phyloP scores from a whole-genome alignment of 192 early-diverging fungal species.

The Backusella australiensis region DNA sequence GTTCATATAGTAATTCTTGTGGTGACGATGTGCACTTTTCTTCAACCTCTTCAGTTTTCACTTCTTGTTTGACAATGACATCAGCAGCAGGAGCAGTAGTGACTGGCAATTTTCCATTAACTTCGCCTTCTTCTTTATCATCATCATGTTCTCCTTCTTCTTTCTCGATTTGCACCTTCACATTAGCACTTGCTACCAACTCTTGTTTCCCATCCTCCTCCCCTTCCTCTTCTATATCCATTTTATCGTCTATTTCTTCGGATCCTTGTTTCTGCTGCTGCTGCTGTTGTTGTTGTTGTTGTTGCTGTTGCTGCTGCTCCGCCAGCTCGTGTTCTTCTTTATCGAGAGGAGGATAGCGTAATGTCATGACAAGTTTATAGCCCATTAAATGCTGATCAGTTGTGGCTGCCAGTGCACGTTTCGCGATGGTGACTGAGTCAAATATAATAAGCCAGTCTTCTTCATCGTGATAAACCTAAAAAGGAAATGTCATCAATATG shows the following conservation, averaged over 20 bases:
- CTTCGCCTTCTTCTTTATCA: not conserved
- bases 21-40: conserved; percentile 10
- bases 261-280: conserved; percentile 2
- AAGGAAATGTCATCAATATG: not conserved
- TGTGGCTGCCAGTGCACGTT: conserved; percentile 37
- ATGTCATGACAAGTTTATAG: conserved; percentile 38
- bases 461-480: conserved; percentile 50
- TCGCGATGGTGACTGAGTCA: conserved; percentile 41
- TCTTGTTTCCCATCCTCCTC: not conserved
- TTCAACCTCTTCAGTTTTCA: not conserved
- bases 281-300: not conserved
- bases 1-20: conserved; percentile 40
- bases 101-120: not conserved
- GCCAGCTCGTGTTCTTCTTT: not conserved
- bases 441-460: conserved; percentile 55
- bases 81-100: no score
- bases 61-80: not conserved
- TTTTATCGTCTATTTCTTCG: not conserved
- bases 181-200: not conserved
- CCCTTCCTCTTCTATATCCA: not conserved
- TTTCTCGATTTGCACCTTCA: not conserved
- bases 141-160: conserved; percentile 5
- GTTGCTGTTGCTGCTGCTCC: no score
- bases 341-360: conserved; percentile 3
- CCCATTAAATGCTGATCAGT: conserved; percentile 39